Base-by-base conservation (phyloP, 192 early-diverging fungal species). In the Oehlia diaphana region DNA sequence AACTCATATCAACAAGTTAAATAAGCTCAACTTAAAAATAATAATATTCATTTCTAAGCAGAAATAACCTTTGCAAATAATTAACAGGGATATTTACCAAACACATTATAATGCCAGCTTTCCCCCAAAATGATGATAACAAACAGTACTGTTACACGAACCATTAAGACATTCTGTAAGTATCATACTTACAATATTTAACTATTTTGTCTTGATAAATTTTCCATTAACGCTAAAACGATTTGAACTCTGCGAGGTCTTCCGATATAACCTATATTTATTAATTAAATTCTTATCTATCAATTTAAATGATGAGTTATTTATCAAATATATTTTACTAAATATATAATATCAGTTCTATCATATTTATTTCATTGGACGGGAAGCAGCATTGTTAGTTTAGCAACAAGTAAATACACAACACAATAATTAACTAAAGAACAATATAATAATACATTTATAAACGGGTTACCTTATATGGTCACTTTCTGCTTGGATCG, bases 401-500 rank as follows among this genome's bases (percentile, higher is more conserved):
- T n/a, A 33, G 68, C 68, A 70, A 70, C 68, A 44, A 70, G 39
- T n/a, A n/a, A 47, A 70, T 44, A 39, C 19, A 44, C n/a, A 44
- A n/a, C n/a, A 7, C 37, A 9, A 21, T 70, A n/a, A 39, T 42
- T 9, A 69, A 70, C 5, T 21, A 70, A 70, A 70, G 9, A 70
- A 70, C 19, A 21, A 70, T 39, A 10, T n/a, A 26, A 39, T 70
- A 16, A 42, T 9, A n/a, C 19, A n/a, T 70, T 44, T 9, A 42
- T 42, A 70, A 68, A 44, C 68, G 68, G 47, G 44, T 74, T 74
- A 50, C 74, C 79, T 53, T 80, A 39, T 62, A 53, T 75, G 68
- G 44, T 84, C 84, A 8, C 84, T 83, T 71, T 90, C 78, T 62
- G 49, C 79, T 42, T 42, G 39, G 39, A 42, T 42, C 39, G 2